phyloP scores from a whole-genome alignment of 1,284 basidiomycete genomes.

The Austroboletus sp. region DNA sequence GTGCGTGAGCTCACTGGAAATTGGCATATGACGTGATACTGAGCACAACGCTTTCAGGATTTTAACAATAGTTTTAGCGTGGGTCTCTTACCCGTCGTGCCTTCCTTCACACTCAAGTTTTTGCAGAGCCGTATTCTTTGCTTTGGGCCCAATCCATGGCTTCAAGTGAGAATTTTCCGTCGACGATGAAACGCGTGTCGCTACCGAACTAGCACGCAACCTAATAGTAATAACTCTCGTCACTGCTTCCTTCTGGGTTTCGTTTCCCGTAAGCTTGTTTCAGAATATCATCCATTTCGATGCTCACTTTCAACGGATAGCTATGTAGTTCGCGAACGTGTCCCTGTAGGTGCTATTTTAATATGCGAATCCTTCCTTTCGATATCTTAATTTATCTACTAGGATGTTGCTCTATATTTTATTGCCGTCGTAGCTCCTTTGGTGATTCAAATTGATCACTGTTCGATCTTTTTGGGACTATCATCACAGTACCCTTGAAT shows the following conservation, averaged over 20 bases:
- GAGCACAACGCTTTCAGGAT: conserved; percentile 40
- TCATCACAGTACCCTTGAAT: conserved; percentile 74
- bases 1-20: conserved; percentile 37
- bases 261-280: conserved; percentile 47
- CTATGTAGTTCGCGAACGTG: conserved; percentile 75
- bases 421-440: conserved; percentile 67
- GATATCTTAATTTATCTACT: conserved; percentile 19
- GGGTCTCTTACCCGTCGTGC: conserved; percentile 27
- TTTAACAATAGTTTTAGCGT: conserved; percentile 67
- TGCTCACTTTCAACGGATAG: conserved; percentile 44
- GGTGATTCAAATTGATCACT: conserved; percentile 59
- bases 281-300: conserved; percentile 9
- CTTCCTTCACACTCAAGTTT: conserved; percentile 3
- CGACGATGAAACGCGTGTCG: conserved; percentile 63
- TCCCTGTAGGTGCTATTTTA: conserved; percentile 52
- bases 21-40: conserved; percentile 2
- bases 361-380: neutral
- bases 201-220: neutral
- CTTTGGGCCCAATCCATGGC: conserved; percentile 67
- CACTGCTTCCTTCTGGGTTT: conserved; percentile 30
- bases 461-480: conserved; percentile 82
- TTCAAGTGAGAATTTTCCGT: conserved; percentile 82
- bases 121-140: conserved; percentile 58
- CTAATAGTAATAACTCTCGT: neutral
- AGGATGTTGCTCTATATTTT: conserved; percentile 57